A percentile compares a stretch with the other conserved stretches of the same genome.
phyloP scores from a whole-genome alignment of 225 moss, liverwort and hornwort species.

The Straminergon stramineum region DNA sequence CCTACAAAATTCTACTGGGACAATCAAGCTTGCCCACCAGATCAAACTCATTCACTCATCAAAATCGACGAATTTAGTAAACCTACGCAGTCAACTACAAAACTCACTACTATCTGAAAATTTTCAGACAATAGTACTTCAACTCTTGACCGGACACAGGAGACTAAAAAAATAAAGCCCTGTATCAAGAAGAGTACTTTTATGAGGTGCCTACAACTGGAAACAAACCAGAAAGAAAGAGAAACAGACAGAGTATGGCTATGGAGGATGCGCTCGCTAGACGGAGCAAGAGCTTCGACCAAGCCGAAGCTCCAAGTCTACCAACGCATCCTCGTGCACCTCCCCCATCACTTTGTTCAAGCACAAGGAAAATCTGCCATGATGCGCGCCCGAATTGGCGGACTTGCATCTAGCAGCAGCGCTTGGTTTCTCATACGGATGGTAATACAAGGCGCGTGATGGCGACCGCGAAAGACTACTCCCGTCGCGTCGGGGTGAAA shows the following conservation, averaged over 20 bases:
- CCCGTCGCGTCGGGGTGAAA: not conserved
- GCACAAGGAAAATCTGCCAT: slow-evolving; percentile 19
- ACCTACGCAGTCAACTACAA: not conserved
- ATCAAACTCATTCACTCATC: not conserved
- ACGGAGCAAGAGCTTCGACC: slow-evolving; percentile 32
- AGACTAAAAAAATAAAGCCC: not conserved
- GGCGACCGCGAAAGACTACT: not conserved
- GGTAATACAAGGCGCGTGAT: not conserved
- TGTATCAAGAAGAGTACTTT: not conserved
- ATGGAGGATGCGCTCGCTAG: not conserved
- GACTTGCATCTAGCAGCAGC: slow-evolving; percentile 4
- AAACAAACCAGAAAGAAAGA: not conserved
- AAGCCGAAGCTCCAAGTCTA: slow-evolving; percentile 44
- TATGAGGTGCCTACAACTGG: not conserved
- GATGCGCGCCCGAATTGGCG: not conserved
- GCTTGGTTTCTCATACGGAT: slow-evolving; percentile 23
- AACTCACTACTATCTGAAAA: not conserved
- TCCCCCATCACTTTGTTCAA: slow-evolving; percentile 35
- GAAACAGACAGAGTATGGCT: not conserved
- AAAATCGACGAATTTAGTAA: not conserved
- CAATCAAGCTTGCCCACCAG: not conserved
- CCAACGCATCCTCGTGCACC: slow-evolving; percentile 11
- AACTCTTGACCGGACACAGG: not conserved
- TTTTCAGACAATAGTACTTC: not conserved
- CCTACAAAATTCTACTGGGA: not conserved